Conservation (phyloP, 495 filamentous ascomycete species). For the Penicillium lividum region DNA sequence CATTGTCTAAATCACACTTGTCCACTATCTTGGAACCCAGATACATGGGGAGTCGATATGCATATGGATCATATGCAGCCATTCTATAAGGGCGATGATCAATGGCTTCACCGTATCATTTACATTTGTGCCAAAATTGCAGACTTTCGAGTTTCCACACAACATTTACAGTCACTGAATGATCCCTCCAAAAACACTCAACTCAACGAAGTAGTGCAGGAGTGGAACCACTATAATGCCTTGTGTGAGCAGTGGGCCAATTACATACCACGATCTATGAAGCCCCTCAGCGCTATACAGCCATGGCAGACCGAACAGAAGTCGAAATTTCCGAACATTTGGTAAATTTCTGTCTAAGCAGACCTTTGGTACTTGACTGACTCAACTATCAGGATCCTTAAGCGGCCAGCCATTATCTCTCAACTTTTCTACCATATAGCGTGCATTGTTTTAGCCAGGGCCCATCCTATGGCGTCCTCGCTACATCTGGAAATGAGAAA, state of each 20-base stretch:
- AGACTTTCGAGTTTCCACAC: conserved; percentile 73
- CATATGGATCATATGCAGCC: conserved; percentile 56
- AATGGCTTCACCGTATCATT: conserved; percentile 90
- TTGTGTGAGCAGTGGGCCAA: conserved; percentile 82
- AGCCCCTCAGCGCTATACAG: conserved; percentile 74
- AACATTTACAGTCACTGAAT: conserved; percentile 58
- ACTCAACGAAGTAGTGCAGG: conserved; percentile 62
- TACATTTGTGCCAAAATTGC: conserved; percentile 88
- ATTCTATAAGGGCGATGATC: conserved; percentile 63
- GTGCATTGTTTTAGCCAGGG: conserved; percentile 76
- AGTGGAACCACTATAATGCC: conserved; percentile 74
- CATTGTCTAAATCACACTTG: conserved; percentile 86
- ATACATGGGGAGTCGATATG: conserved; percentile 90
- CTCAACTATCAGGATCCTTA: conserved; percentile 64
- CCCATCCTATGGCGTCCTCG: conserved; percentile 66
- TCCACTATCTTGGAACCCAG: conserved; percentile 87
- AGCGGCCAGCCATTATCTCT: conserved; percentile 75
- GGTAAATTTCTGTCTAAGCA: conserved; percentile 52
- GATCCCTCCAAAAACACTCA: conserved; percentile 54
- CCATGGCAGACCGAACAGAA: conserved; percentile 65
- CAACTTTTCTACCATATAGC: conserved; percentile 91
- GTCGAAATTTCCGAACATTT: conserved; percentile 84
- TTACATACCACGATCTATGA: conserved; percentile 79
- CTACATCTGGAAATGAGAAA: conserved; percentile 61
- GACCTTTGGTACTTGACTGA: conserved; percentile 13